A percentile compares a stretch with the other conserved stretches of the same genome.
phyloP scores from a whole-genome alignment of 371 early-diverging fungal genomes.

The Actinomortierella wolfii region DNA sequence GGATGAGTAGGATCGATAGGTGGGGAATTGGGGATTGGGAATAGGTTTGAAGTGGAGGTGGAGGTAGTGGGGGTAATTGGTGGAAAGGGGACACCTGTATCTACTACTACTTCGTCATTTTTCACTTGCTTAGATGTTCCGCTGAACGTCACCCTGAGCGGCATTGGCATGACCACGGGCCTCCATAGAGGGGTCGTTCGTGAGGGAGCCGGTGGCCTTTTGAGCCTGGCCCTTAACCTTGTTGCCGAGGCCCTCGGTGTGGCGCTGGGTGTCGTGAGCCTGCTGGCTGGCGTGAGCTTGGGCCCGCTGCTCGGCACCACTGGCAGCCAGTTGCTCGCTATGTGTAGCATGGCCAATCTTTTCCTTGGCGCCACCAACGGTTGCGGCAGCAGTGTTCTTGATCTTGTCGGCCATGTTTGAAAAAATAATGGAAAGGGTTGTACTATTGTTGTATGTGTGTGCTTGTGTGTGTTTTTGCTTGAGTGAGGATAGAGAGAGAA shows the following conservation, averaged over 20 bases:
- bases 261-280: slow-evolving; percentile 17
- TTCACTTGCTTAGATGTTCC: slow-evolving; percentile 23
- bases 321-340: slow-evolving; percentile 23
- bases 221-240: slow-evolving; percentile 22
- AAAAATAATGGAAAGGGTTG: neutral
- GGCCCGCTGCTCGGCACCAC: slow-evolving; percentile 22
- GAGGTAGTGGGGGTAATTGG: too few species aligned
- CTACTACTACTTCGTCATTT: too few species aligned
- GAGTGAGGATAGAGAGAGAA: too few species aligned
- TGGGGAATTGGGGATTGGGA: too few species aligned
- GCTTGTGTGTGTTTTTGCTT: neutral
- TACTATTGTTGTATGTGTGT: neutral
- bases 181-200: slow-evolving; percentile 13
- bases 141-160: slow-evolving; percentile 28
- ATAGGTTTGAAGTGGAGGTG: too few species aligned
- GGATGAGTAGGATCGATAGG: too few species aligned
- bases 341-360: slow-evolving; percentile 19
- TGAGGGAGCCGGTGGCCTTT: slow-evolving; percentile 15
- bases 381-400: slow-evolving; percentile 26
- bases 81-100: too few species aligned
- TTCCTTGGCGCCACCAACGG: slow-evolving; percentile 51
- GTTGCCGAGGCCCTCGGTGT: slow-evolving; percentile 31
- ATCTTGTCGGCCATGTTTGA: slow-evolving; percentile 27
- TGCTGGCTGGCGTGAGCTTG: slow-evolving; percentile 16
- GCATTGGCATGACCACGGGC: slow-evolving; percentile 32